Percentiles rank a stretch among this genome's conserved stretches.
phyloP scores from a whole-genome alignment of 1,284 basidiomycete genomes.

The Pisolithus thermaeus region DNA sequence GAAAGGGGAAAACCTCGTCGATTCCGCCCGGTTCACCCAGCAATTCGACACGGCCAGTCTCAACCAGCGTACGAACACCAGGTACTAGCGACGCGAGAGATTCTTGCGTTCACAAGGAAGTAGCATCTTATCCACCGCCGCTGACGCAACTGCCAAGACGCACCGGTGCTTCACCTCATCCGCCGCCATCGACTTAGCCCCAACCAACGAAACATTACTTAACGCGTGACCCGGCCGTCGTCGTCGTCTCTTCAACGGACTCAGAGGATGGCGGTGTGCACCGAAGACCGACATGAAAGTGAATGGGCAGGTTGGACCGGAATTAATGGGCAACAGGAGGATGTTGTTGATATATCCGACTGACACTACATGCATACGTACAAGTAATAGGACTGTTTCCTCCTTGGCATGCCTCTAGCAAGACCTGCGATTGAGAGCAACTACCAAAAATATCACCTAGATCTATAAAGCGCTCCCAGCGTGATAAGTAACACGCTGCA shows the following conservation, averaged over 20 bases:
- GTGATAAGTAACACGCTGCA: too few relatives aligned
- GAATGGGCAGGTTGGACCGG: too few relatives aligned
- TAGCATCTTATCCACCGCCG: slow-evolving; percentile 9
- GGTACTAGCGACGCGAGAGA: slow-evolving; percentile 7
- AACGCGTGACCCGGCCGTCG: slow-evolving; percentile 22
- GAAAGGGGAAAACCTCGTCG: slow-evolving; percentile 12
- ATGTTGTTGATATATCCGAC: slow-evolving; percentile 28
- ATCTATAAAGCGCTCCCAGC: too few relatives aligned
- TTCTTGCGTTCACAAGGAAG: slow-evolving; percentile 13
- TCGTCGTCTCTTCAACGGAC: slow-evolving; percentile 18
- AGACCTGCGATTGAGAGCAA: too few relatives aligned
- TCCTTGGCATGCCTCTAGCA: too few relatives aligned
- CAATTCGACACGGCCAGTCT: neutral
- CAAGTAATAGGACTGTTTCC: too few relatives aligned
- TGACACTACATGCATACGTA: neutral
- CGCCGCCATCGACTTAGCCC: slow-evolving; percentile 9
- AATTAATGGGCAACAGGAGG: neutral
- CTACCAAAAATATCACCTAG: too few relatives aligned
- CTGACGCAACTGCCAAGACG: neutral
- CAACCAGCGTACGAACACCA: neutral
- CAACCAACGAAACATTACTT: slow-evolving; percentile 9
- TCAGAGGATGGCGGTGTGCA: slow-evolving; percentile 13
- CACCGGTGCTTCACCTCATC: neutral
- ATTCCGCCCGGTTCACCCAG: neutral
- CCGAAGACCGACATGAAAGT: too few relatives aligned